Percentiles rank a stretch among this genome's conserved stretches.
phyloP scores from a whole-genome alignment of 2,329 filamentous ascomycete genomes.

The Penicillium palitans region DNA sequence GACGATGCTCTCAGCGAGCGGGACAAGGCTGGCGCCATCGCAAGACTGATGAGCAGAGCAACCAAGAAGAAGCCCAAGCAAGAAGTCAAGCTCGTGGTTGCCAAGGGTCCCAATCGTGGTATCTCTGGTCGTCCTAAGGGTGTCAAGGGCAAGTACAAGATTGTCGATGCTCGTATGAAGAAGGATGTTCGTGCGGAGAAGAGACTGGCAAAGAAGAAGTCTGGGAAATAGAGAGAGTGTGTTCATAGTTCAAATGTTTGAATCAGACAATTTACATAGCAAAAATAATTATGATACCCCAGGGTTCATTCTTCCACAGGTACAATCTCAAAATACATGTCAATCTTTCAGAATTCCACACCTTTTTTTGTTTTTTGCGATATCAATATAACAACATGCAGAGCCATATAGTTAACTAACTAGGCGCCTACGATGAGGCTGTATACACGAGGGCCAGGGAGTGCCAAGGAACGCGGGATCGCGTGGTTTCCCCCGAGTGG shows the following conservation, averaged over 20 bases:
- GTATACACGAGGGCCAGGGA: not conserved
- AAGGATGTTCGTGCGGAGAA: slow-evolving; percentile 92
- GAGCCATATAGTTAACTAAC: too few relatives aligned
- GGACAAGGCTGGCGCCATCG: slow-evolving; percentile 86
- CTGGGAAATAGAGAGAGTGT: slow-evolving; percentile 35
- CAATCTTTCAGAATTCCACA: not conserved
- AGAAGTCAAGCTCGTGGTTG: slow-evolving; percentile 84
- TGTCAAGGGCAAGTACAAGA: slow-evolving; percentile 95
- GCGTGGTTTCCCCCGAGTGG: slow-evolving; percentile 26
- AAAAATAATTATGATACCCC: slow-evolving; percentile 22
- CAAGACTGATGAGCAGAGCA: slow-evolving; percentile 77
- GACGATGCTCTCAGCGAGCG: slow-evolving; percentile 93
- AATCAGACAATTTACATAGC: slow-evolving; percentile 16
- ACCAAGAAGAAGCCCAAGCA: slow-evolving; percentile 82
- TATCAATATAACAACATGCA: too few relatives aligned
- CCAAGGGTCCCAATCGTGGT: slow-evolving; percentile 78
- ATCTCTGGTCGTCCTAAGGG: slow-evolving; percentile 83
- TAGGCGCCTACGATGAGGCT: slow-evolving; percentile 1
- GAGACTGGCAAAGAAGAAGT: slow-evolving; percentile 73
- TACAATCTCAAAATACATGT: not conserved
- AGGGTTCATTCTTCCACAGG: slow-evolving; percentile 14
- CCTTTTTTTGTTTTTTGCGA: not conserved
- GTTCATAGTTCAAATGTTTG: slow-evolving; percentile 18
- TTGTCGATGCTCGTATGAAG: slow-evolving; percentile 93
- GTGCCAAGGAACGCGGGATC: slow-evolving; percentile 10